phyloP scores from a whole-genome alignment of 208 protist genomes.

The Leptomonas seymouri region DNA sequence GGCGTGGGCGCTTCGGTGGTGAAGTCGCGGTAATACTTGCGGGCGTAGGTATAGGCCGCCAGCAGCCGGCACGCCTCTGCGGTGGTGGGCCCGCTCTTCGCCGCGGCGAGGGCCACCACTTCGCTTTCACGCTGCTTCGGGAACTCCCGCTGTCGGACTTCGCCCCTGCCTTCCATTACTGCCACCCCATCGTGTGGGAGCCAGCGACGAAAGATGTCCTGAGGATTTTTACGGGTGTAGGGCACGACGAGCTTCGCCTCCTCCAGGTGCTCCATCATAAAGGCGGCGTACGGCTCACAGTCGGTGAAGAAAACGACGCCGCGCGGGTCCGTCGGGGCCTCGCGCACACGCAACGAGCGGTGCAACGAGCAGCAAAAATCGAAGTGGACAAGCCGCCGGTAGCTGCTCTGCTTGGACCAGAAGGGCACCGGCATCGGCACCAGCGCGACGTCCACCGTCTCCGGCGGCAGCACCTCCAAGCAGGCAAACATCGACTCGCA shows the following conservation, averaged over 20 bases:
- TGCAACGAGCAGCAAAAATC: constrained; percentile 71
- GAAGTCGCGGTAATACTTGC: constrained; percentile 32
- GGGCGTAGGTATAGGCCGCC: constrained; percentile 15
- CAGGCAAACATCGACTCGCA: constrained; percentile 76
- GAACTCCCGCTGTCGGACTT: constrained; percentile 20
- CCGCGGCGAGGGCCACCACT: constrained; percentile 25
- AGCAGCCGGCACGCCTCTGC: constrained; percentile 17
- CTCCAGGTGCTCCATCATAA: constrained; percentile 86
- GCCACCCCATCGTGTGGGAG: constrained; percentile 24
- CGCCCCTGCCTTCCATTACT: not conserved
- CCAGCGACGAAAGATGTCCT: constrained; percentile 40
- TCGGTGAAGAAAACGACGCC: constrained; percentile 85
- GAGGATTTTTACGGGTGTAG: constrained; percentile 79
- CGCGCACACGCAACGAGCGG: constrained; percentile 39
- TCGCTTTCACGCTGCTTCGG: constrained; percentile 19
- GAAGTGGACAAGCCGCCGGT: constrained; percentile 71
- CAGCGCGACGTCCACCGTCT: constrained; percentile 58
- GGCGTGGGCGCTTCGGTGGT: not conserved
- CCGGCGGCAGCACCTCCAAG: constrained; percentile 46
- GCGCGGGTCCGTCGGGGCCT: constrained; percentile 47
- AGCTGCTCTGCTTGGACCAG: constrained; percentile 57
- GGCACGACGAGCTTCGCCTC: constrained; percentile 78
- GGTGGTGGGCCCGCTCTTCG: constrained; percentile 30
- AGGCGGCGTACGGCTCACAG: constrained; percentile 69
- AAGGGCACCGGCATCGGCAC: constrained; percentile 82